Evolutionary conservation across 306 rosid genomes (phyloP).

Genomic region (Vicia sativa): DNA sequence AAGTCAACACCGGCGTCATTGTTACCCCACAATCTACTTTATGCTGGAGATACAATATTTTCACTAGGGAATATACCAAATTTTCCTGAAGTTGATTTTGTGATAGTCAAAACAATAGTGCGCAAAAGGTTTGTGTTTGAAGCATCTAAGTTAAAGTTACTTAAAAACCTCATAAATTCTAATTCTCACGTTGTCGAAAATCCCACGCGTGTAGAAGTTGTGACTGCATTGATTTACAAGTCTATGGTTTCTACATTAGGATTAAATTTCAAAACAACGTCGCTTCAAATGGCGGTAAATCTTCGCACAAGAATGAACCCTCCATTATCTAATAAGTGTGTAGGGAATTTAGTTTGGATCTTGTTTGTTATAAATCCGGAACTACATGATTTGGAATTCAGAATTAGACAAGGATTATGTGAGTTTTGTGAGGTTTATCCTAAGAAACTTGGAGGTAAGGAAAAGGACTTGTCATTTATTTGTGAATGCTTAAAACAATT

Average conservation of each 20-base stretch:
- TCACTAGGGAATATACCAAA: conserved; percentile 28
- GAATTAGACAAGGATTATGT: conserved; percentile 28
- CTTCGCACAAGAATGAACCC: conserved; percentile 48
- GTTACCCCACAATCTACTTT: conserved; percentile 13
- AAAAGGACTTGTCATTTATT: conserved; percentile 19
- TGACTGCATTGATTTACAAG: conserved; percentile 43
- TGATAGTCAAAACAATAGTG: background rate
- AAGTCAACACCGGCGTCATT: background rate
- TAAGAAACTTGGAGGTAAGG: conserved; percentile 13
- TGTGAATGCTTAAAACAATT: conserved; percentile 17
- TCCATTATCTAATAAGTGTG: conserved; percentile 26
- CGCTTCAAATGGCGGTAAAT: conserved; percentile 28
- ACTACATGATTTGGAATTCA: conserved; percentile 36
- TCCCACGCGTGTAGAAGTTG: conserved; percentile 52
- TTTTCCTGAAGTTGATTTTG: conserved; percentile 14
- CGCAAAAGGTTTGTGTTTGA: conserved; percentile 51
- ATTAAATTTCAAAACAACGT: background rate
- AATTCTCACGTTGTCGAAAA: conserved; percentile 23
- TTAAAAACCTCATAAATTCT: conserved; percentile 34
- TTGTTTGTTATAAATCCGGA: conserved; percentile 17
- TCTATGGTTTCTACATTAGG: conserved; percentile 32
- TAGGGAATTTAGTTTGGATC: conserved; percentile 44
- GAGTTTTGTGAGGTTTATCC: conserved; percentile 26
- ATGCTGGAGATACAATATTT: conserved; percentile 28
- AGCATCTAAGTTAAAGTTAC: conserved; percentile 38